Conservation (phyloP, 2,329 filamentous ascomycete species). For the Fusarium oxysporum region DNA sequence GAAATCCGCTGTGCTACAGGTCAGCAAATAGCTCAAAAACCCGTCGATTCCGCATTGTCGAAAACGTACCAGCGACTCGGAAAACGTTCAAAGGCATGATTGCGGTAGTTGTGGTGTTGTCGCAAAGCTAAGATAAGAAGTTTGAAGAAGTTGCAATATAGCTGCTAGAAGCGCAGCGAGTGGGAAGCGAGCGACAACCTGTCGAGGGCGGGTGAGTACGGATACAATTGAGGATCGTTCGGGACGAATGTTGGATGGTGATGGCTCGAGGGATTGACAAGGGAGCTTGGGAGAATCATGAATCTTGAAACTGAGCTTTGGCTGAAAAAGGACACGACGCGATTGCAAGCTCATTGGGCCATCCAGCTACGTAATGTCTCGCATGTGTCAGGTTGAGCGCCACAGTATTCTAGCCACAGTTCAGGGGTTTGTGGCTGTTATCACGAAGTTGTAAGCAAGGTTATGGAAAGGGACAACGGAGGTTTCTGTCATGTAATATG, state of each 20-base stretch:
- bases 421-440: constrained; percentile 7
- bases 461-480: not conserved
- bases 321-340: constrained; percentile 49
- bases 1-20: constrained; percentile 77
- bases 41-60: not conserved
- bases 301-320: constrained; percentile 39
- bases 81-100: constrained; percentile 68
- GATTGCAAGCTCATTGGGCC: constrained; percentile 48
- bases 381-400: constrained; percentile 19
- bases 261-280: constrained; percentile 34
- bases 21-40: constrained; percentile 19
- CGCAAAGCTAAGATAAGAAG: constrained; percentile 27
- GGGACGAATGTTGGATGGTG: constrained; percentile 24
- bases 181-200: constrained; percentile 32
- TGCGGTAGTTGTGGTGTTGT: constrained; percentile 44
- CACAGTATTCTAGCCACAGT: constrained; percentile 8
- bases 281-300: constrained; percentile 41
- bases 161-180: constrained; percentile 37
- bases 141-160: constrained; percentile 4
- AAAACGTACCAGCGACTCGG: constrained; percentile 64
- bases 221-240: constrained; percentile 33
- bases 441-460: not conserved
- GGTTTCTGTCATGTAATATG: not conserved
- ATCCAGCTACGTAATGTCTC: constrained; percentile 38
- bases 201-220: constrained; percentile 15